Percentiles rank a stretch among this genome's conserved stretches.
These are phyloP conservation scores for Phaeotremella skinneri DNA, from an alignment of 768 basidiomycete species.

Conservation along the genomic window DNA sequence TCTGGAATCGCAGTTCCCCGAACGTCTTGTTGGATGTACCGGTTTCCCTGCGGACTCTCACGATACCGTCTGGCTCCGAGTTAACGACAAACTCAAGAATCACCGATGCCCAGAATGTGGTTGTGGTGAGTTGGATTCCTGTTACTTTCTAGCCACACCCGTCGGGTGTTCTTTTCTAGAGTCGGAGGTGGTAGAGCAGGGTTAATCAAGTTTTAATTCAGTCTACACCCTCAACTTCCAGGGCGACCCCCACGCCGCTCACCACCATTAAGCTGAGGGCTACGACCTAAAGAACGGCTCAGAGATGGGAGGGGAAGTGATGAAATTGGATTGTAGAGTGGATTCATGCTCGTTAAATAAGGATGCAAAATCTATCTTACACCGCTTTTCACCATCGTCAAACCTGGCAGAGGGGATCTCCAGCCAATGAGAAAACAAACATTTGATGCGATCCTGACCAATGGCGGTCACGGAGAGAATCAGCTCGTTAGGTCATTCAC, in stretches of 20 bases:
- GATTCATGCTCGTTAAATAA: no score
- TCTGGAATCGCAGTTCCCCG: conserved; percentile 60
- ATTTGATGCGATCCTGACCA: no score
- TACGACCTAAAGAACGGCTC: neutral
- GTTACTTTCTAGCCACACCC: neutral
- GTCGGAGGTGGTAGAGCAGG: neutral
- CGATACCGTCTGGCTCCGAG: conserved; percentile 79
- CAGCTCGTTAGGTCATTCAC: no score
- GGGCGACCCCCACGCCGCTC: conserved; percentile 56
- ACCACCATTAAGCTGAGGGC: conserved; percentile 54
- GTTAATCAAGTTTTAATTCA: conserved; percentile 45
- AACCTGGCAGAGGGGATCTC: no score
- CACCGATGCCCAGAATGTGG: conserved; percentile 88
- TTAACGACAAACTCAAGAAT: conserved; percentile 60
- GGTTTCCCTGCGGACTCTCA: conserved; percentile 94
- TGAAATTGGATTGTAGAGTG: no score
- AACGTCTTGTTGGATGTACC: conserved; percentile 89
- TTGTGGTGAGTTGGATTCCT: conserved; percentile 62
- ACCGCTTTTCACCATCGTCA: no score
- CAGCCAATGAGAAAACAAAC: no score
- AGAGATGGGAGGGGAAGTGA: neutral
- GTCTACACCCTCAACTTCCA: conserved; percentile 75
- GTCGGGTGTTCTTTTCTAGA: no score
- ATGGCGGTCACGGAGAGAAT: no score
- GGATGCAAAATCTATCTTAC: no score